A percentile compares a stretch with the other conserved stretches of the same genome.
Conservation (phyloP, 495 filamentous ascomycete species). For the Bryoglossum gracile region DNA sequence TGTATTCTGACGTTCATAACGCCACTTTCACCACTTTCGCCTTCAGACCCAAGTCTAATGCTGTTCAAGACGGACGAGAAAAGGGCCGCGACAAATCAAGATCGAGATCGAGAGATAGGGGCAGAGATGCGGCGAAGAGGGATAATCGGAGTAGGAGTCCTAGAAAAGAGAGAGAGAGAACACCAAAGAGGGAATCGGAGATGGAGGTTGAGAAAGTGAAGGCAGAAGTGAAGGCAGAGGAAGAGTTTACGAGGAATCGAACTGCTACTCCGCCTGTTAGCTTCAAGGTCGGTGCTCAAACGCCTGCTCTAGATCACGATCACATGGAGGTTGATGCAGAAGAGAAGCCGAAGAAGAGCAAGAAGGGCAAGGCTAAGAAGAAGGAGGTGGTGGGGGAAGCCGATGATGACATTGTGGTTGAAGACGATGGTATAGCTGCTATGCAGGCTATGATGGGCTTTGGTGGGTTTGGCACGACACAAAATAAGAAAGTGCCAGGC, state of each 20-base stretch:
- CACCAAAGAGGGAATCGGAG: slow-evolving; percentile 10
- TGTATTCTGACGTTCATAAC: neutral
- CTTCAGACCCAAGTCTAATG: slow-evolving; percentile 3
- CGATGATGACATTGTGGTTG: slow-evolving; percentile 37
- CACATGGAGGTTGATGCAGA: slow-evolving; percentile 22
- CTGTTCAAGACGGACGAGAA: slow-evolving; percentile 11
- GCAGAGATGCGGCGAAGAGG: slow-evolving; percentile 28
- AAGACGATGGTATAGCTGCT: slow-evolving; percentile 61
- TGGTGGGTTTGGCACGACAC: slow-evolving; percentile 74
- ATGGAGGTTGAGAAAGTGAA: slow-evolving; percentile 5
- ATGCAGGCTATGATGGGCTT: slow-evolving; percentile 90
- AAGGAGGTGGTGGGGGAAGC: slow-evolving; percentile 4
- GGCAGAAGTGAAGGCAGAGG: neutral
- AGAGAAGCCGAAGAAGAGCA: neutral
- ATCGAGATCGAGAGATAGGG: slow-evolving; percentile 29
- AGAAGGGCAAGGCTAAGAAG: slow-evolving; percentile 11
- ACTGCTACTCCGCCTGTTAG: slow-evolving; percentile 22
- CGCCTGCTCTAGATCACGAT: slow-evolving; percentile 17
- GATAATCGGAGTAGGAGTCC: slow-evolving; percentile 27
- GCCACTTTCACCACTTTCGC: too few relatives aligned
- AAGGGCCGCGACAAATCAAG: slow-evolving; percentile 13
- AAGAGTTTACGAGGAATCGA: slow-evolving; percentile 6
- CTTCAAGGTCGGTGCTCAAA: slow-evolving; percentile 18
- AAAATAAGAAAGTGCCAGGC: slow-evolving; percentile 82
- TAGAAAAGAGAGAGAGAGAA: slow-evolving; percentile 26